Base-by-base conservation (phyloP, 2,329 filamentous ascomycete species). In the Hypomyces perniciosus region DNA sequence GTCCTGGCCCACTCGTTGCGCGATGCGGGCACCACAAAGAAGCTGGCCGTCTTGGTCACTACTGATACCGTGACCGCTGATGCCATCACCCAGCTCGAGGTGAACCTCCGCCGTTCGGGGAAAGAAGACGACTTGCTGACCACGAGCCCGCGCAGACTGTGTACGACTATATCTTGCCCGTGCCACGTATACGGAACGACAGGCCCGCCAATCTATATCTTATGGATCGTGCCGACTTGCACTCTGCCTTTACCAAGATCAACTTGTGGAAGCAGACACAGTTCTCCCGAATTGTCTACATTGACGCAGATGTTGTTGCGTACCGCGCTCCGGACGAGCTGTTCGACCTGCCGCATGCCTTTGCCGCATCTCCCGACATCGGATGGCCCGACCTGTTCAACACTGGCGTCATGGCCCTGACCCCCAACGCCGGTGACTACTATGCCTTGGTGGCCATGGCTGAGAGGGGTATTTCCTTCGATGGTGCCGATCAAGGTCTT, bases 381-480 rank as follows among this genome's bases (percentile, higher is more conserved):
- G 93, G 93, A 59, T 99, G 93, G 93, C 93, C 93, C 33, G 93
- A 99, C 71, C 81, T 91, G 54, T 97, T 97, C 82, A 99, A 99
- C 71, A 90, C 88, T n/a, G 93, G 93, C 62, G 83, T 99, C 60
- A 95, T 99, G 90, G 90, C 90, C 34, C 71, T 99, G 53, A 85
- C 79, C 12, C 93, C 93, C 33, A 86, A 92, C 69, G 76, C 91
- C 79, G 86, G 85, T 51, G 91, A 95, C 59, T 97, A 91, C 70
- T 85, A 90, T 70, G 87, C 89, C 39, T 77, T 99, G 64, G 76
- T 84, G 56, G 88, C 88, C 56, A 83, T 96, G 77, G 90, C 93
- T 28, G 81, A 90, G 59, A 78, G 84, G 50, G 91, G 91, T 28
- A 88, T 92, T 65, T 96, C 91, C 57, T 99, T 99, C 64, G 93